phyloP scores from a whole-genome alignment of 2,329 filamentous ascomycete species.

The Verruconis gallopava region DNA sequence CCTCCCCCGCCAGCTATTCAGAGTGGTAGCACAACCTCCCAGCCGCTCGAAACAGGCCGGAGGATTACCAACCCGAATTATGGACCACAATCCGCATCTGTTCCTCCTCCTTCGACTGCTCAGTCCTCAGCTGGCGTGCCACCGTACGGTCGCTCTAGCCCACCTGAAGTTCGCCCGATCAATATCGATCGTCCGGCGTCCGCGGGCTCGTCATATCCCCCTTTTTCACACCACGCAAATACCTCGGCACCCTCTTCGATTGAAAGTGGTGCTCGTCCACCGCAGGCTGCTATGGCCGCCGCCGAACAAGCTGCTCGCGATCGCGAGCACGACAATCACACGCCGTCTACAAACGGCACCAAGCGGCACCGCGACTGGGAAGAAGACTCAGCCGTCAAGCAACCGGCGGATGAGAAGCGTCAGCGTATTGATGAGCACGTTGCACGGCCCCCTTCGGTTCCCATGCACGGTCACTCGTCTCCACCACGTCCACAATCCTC shows the following conservation, averaged over 20 bases:
- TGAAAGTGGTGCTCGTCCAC: conserved; percentile 54
- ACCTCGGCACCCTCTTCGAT: conserved; percentile 44
- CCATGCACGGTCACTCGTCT: not conserved
- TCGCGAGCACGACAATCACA: conserved; percentile 58
- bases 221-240: conserved; percentile 66
- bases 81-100: conserved; percentile 27
- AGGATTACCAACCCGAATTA: conserved; percentile 35
- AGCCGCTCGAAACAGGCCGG: conserved; percentile 34
- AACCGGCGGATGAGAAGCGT: conserved; percentile 67
- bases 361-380: conserved; percentile 94
- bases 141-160: conserved; percentile 59
- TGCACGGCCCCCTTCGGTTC: conserved; percentile 34
- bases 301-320: conserved; percentile 19
- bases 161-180: conserved; percentile 70
- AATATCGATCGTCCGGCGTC: conserved; percentile 72
- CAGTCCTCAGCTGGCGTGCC: conserved; percentile 27
- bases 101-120: conserved; percentile 42
- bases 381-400: conserved; percentile 54
- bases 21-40: conserved; percentile 30
- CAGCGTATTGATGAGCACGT: conserved; percentile 76
- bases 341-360: conserved; percentile 49
- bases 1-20: conserved; percentile 33
- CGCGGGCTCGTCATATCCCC: conserved; percentile 74
- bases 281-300: conserved; percentile 49
- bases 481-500: conserved; percentile 40